Evolutionary conservation across 495 filamentous ascomycete genomes (phyloP), one percentile per base, ranked within the genome.

Genomic region (Bathelium albidoporum): DNA sequence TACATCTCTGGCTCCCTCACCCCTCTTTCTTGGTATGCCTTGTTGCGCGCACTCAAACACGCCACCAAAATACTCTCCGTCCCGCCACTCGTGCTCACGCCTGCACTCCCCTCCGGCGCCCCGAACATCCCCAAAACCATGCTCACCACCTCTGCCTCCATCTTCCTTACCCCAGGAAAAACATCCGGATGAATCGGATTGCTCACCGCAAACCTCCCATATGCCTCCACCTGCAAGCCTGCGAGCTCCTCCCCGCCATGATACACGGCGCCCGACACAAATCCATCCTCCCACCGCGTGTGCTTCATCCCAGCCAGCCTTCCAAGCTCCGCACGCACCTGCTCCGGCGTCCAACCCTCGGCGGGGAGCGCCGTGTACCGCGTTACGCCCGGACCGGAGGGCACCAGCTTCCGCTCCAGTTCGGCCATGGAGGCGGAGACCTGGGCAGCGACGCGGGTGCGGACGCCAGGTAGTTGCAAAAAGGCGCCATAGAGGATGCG

Each of bases 121-220:
- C 96, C 90, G 79, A 97, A 99, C 74, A 99, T 78, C 34, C 83
- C 80, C 45, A 97, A 78, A 75, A 85, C 90, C 94, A 99, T 99
- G 62, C 91, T 86, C 44, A 99, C 94, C 71, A 97, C 81, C 79
- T 99, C 94, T 32, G 94, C 93, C 77, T 99, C 94, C 94, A 99
- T 99, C 80, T 99, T 99, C 68, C 94, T 80, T 32, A 99, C 91
- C 39, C 92, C 94, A 45, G 94, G 94, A 77, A 99, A 99, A 41
- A 97, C 91, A 78, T 99, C 94, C 34, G 94, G 94, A 76, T 99
- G 94, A 67, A 99, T 89, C n/a, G 94, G 94, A 74, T 99, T 99
- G n/a, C 89, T 80, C 18, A 97, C 94, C 55, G 90, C 91, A 72
- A 99, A 99, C 72, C 86, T 87, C 39, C 87, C 86, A 75, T 91